phyloP scores from a whole-genome alignment of 2,329 filamentous ascomycete genomes.

The Penicillium sp. region DNA sequence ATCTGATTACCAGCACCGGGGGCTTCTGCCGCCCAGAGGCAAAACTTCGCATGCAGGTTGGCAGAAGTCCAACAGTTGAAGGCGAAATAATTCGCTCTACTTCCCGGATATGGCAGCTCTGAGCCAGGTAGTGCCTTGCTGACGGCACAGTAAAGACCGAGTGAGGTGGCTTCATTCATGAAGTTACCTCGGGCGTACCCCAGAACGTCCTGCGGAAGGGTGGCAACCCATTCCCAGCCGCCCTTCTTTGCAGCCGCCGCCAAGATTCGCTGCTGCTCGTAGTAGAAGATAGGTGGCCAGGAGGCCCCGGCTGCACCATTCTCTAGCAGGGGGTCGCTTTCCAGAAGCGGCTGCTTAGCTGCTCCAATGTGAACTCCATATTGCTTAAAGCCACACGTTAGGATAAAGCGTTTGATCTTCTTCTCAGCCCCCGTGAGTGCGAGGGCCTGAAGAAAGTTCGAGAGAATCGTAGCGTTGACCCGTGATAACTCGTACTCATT shows the following conservation, averaged over 20 bases:
- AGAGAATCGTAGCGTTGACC: no score
- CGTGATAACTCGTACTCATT: no score
- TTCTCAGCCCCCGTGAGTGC: conserved; percentile 45
- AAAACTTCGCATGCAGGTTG: no score
- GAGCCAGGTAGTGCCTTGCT: conserved; percentile 31
- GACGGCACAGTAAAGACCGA: conserved; percentile 44
- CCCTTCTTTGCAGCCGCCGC: conserved; percentile 55
- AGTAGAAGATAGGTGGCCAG: conserved; percentile 30
- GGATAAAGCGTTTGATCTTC: conserved; percentile 51
- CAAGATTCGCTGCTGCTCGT: no score
- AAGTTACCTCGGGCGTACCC: conserved; percentile 46
- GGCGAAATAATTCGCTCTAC: no score
- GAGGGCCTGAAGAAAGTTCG: conserved; percentile 24
- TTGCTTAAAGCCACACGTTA: conserved; percentile 55
- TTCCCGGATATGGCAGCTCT: no score
- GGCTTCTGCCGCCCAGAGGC: no score
- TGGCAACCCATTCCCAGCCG: conserved; percentile 46
- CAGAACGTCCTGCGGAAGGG: conserved; percentile 51
- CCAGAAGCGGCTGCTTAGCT: conserved; percentile 51
- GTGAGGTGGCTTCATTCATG: conserved; percentile 46
- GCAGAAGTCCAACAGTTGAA: no score
- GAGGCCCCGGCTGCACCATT: conserved; percentile 22
- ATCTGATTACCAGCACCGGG: no score
- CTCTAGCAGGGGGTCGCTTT: conserved; percentile 51
- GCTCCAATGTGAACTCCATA: conserved; percentile 57